Evolutionary conservation across 352 stramenopile genomes (phyloP).

Genomic region (Phytopythium cucurbitacearum): DNA sequence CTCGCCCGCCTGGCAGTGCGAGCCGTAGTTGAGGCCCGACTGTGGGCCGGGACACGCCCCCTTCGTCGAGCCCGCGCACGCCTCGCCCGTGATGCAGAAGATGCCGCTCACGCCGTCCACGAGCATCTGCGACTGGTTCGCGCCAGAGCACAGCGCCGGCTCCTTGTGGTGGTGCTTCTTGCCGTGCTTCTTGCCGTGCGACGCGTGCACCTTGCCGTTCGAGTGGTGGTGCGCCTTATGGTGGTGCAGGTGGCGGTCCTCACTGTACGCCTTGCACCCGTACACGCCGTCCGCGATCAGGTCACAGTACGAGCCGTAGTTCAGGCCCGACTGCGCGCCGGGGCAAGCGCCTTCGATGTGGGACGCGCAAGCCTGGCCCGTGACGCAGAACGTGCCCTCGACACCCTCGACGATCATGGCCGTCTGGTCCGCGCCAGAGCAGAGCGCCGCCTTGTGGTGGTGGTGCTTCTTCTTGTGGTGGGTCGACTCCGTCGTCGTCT

Average conservation of each 20-base stretch:
- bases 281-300: slow-evolving; percentile 14
- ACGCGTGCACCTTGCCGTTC: not conserved
- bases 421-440: slow-evolving; percentile 8
- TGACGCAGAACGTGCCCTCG: slow-evolving; percentile 13
- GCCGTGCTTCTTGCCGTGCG: slow-evolving; percentile 7
- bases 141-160: slow-evolving; percentile 1
- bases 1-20: slow-evolving; percentile 9
- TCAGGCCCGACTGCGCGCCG: slow-evolving; percentile 8
- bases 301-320: slow-evolving; percentile 16
- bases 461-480: no score
- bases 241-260: no score
- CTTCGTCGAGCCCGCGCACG: slow-evolving; percentile 8
- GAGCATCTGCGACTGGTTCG: slow-evolving; percentile 15
- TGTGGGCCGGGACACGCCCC: slow-evolving; percentile 8
- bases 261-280: slow-evolving; percentile 19
- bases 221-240: not conserved
- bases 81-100: slow-evolving; percentile 13
- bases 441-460: slow-evolving; percentile 3
- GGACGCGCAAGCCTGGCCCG: slow-evolving; percentile 8
- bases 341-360: slow-evolving; percentile 11
- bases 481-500: no score
- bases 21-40: slow-evolving; percentile 14
- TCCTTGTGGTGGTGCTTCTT: slow-evolving; percentile 4
- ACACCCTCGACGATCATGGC: slow-evolving; percentile 21
- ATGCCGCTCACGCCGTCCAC: slow-evolving; percentile 16